Evolutionary conservation across 1,284 basidiomycete species (phyloP), one percentile per base, ranked within the genome.

Genomic region (Wallemia hederae): DNA sequence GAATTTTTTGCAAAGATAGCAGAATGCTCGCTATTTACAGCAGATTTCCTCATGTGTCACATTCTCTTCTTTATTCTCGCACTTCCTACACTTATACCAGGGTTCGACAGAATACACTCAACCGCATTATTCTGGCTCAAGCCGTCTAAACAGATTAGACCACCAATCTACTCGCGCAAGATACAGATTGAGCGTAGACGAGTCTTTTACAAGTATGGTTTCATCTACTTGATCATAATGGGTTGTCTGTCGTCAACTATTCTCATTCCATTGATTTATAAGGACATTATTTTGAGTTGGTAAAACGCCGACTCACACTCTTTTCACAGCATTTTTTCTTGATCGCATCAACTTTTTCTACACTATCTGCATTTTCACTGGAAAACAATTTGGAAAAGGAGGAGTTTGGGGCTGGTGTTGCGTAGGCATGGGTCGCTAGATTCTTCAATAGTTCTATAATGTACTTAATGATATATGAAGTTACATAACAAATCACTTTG

Each of bases 1-100:
- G 85, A 91, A 77, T 91, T 80, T 66, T 79, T 96, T 63, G 89
- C 94, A 74, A 96, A 96, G 76, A 87, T 92, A 63, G 86, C 94
- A 65, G 91, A 94, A 72, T 86, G 92, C 82, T 86, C 85, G 24
- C 72, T 92, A 22, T 94, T 89, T 82, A 83, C 82, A 61, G 89
- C 86, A 19, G 90, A 94, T 72, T 80, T 80, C 67, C 70, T 81
- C 62, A 72, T 78, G 58, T 78, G 77, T 24, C 80, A 81, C 69
- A 69, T 84, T 66, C 72, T 85, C 58, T 73, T 84, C 60, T 81
- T 85, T 73, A 75, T 87, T 73, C 72, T 90, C 65, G 81, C 81
- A 24, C 78, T 81, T 19, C 87, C 89, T 0, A 77, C 84, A 64
- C 72, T 92, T 65, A 81, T 94, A 64, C 90, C 91, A 0, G 91